phyloP scores from a whole-genome alignment of 2,329 filamentous ascomycete species.

The Colletotrichum acutatum region DNA sequence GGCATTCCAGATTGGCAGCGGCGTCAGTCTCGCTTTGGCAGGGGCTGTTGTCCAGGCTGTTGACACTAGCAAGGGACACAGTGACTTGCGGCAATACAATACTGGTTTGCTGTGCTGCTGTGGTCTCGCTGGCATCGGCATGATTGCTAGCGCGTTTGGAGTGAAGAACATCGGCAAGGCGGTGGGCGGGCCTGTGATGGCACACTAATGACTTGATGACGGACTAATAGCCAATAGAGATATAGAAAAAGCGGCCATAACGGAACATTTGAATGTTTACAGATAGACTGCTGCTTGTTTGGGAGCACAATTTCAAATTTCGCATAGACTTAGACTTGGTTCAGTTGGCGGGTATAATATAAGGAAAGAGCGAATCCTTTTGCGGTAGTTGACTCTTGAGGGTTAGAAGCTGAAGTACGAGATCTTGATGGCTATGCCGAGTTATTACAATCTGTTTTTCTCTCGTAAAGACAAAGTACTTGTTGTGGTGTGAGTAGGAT shows the following conservation, averaged over 20 bases:
- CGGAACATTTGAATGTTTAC: not conserved
- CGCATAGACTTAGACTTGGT: no score
- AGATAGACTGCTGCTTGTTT: not conserved
- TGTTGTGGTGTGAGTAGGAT: no score
- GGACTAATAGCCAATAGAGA: not conserved
- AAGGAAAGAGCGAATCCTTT: no score
- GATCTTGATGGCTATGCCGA: no score
- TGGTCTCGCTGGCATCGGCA: slow-evolving; percentile 18
- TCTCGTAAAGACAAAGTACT: no score
- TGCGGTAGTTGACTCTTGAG: no score
- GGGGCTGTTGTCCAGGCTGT: slow-evolving; percentile 27
- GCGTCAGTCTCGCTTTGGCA: slow-evolving; percentile 16
- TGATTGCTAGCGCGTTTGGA: slow-evolving; percentile 17
- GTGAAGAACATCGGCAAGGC: slow-evolving; percentile 22
- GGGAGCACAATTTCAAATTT: no score
- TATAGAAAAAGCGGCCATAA: not conserved
- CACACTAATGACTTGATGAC: slow-evolving; percentile 1
- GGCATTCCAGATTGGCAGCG: slow-evolving; percentile 31
- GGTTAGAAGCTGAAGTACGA: no score
- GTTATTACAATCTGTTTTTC: no score
- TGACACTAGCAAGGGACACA: slow-evolving; percentile 18
- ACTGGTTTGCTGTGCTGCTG: slow-evolving; percentile 26
- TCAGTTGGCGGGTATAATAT: no score
- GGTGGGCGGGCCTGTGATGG: not conserved
- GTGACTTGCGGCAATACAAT: slow-evolving; percentile 16